Evolutionary conservation across 495 filamentous ascomycete genomes (phyloP).

Genomic region (Neurospora sp.): DNA sequence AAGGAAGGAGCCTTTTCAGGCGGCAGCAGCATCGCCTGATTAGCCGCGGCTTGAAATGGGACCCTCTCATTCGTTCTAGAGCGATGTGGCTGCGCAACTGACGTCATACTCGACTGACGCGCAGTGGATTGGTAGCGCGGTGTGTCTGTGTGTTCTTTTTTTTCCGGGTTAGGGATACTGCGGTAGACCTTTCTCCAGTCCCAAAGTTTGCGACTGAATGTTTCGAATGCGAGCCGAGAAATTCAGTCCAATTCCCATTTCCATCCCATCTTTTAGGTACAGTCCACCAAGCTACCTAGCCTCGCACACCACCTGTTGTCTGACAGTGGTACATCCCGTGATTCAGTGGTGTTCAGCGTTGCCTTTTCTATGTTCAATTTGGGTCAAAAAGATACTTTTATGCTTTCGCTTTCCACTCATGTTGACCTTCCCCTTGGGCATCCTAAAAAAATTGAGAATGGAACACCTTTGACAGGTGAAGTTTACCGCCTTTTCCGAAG

Average conservation of each 20-base stretch:
- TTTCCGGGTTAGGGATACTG: not conserved
- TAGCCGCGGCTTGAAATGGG: not conserved
- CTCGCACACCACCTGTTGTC: not conserved
- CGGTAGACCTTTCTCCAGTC: not conserved
- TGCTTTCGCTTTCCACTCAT: not conserved
- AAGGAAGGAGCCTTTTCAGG: not conserved
- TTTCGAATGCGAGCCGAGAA: not conserved
- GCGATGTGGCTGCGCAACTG: not conserved
- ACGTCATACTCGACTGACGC: constrained; percentile 3
- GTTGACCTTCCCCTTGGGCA: not conserved
- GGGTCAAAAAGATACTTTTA: not conserved
- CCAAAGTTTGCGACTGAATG: not conserved
- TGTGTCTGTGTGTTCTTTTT: not conserved
- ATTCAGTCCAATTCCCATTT: not conserved
- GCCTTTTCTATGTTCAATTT: not conserved
- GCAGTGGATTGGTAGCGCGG: not conserved
- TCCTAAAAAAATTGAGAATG: not conserved
- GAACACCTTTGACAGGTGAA: not conserved
- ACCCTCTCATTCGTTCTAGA: not conserved
- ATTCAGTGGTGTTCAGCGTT: not conserved
- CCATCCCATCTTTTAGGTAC: not conserved
- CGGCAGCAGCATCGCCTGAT: not conserved
- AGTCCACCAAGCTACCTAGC: not conserved
- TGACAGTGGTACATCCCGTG: not conserved
- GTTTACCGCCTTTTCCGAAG: not conserved